Evolutionary conservation across 345 rosid species (phyloP).

Genomic region (Cardamine occulta): DNA sequence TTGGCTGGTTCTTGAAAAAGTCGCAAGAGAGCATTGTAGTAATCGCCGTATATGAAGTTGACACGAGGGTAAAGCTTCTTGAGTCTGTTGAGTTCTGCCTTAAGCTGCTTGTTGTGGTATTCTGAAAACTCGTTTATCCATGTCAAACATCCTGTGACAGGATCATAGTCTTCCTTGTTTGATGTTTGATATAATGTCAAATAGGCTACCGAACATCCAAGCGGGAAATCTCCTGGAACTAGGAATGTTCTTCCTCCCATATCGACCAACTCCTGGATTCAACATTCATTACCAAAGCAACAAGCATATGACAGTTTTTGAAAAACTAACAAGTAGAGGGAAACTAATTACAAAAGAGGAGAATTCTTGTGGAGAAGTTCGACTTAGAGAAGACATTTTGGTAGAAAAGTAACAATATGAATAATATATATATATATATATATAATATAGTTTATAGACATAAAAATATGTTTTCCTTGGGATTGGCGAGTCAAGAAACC

Average conservation of each 20-base stretch:
- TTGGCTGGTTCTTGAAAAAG: slow-evolving; percentile 6
- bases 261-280: slow-evolving; percentile 37
- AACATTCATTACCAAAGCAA: slow-evolving; percentile 13
- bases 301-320: background rate
- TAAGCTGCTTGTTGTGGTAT: slow-evolving; percentile 40
- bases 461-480: background rate
- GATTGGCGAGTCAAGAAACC: background rate
- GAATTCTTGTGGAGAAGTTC: too few relatives aligned
- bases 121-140: slow-evolving; percentile 30
- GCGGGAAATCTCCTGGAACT: slow-evolving; percentile 1
- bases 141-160: slow-evolving; percentile 26
- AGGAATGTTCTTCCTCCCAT: slow-evolving; percentile 10
- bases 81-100: slow-evolving; percentile 17
- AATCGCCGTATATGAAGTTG: slow-evolving; percentile 37
- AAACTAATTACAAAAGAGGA: too few relatives aligned
- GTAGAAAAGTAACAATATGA: too few relatives aligned
- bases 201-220: background rate
- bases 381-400: too few relatives aligned
- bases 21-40: slow-evolving; percentile 20
- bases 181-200: background rate
- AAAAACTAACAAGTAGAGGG: too few relatives aligned
- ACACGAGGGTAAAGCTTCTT: slow-evolving; percentile 24
- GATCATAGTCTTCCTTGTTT: slow-evolving; percentile 14
- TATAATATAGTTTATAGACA: background rate
- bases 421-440: too few relatives aligned